A percentile compares a stretch with the other conserved stretches of the same genome.
phyloP scores from a whole-genome alignment of 2,329 filamentous ascomycete genomes.

The Pseudonectria foliicola region DNA sequence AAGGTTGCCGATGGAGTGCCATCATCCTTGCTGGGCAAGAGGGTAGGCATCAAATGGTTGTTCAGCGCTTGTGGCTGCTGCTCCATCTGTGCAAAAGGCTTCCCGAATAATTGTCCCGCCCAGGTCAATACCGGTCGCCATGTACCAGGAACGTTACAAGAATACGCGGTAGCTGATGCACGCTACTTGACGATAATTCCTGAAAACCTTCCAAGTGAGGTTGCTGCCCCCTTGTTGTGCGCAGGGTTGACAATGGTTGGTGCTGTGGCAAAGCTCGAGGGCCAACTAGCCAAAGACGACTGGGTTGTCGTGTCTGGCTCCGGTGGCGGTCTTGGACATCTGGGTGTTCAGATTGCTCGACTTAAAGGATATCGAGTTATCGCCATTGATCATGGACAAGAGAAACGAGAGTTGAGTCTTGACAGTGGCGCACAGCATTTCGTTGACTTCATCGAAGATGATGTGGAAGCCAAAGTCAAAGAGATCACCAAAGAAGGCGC shows the following conservation, averaged over 20 bases:
- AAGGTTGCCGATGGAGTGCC: slow-evolving; percentile 23
- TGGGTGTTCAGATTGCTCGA: slow-evolving; percentile 25
- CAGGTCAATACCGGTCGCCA: slow-evolving; percentile 35
- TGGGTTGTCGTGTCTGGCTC: slow-evolving; percentile 27
- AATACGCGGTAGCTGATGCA: slow-evolving; percentile 23
- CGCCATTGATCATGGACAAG: slow-evolving; percentile 20
- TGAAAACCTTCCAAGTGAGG: slow-evolving; percentile 7
- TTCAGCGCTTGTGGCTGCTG: slow-evolving; percentile 34
- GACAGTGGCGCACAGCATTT: slow-evolving; percentile 20
- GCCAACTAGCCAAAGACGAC: slow-evolving; percentile 6
- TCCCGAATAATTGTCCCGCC: slow-evolving; percentile 32
- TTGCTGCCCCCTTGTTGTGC: slow-evolving; percentile 24
- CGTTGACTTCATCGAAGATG: slow-evolving; percentile 18
- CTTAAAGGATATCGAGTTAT: slow-evolving; percentile 18
- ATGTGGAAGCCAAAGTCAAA: slow-evolving; percentile 16
- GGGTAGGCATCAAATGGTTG: slow-evolving; percentile 39
- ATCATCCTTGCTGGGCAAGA: slow-evolving; percentile 21
- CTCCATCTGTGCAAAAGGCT: slow-evolving; percentile 26
- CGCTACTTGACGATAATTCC: slow-evolving; percentile 23
- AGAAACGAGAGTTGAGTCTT: slow-evolving; percentile 15
- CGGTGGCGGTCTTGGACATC: slow-evolving; percentile 26
- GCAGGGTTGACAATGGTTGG: slow-evolving; percentile 28
- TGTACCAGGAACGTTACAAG: slow-evolving; percentile 26
- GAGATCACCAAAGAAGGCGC: slow-evolving; percentile 21
- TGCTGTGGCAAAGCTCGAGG: slow-evolving; percentile 14